phyloP scores from a whole-genome alignment of 2,329 filamentous ascomycete genomes.

The Cadophora sp. region DNA sequence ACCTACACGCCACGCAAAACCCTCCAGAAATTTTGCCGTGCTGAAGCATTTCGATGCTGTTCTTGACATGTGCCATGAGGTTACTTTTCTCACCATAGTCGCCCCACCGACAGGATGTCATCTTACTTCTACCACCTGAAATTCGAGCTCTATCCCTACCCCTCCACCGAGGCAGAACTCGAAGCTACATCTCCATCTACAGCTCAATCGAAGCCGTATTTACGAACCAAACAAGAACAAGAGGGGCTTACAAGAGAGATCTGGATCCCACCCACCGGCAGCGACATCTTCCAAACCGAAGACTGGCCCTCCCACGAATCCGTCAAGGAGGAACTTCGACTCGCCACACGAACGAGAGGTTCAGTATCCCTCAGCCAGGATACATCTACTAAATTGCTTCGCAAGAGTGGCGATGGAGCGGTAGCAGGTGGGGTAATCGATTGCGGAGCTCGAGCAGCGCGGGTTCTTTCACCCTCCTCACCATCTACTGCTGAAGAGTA shows the following conservation, averaged over 20 bases:
- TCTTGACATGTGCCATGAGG: background rate
- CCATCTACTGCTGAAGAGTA: slow-evolving; percentile 34
- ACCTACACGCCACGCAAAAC: slow-evolving; percentile 23
- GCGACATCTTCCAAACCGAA: slow-evolving; percentile 51
- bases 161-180: slow-evolving; percentile 38
- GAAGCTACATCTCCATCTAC: background rate
- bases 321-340: slow-evolving; percentile 10
- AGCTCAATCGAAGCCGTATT: background rate
- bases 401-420: background rate
- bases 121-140: slow-evolving; percentile 70
- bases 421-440: slow-evolving; percentile 14
- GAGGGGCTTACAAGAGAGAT: slow-evolving; percentile 38
- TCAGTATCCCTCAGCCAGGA: background rate
- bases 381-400: background rate
- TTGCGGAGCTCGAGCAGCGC: slow-evolving; percentile 19
- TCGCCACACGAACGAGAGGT: background rate
- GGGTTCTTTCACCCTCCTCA: background rate
- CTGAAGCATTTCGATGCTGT: background rate
- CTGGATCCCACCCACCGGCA: slow-evolving; percentile 58
- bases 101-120: slow-evolving; percentile 31
- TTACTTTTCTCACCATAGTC: background rate
- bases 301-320: slow-evolving; percentile 38
- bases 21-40: slow-evolving; percentile 24
- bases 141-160: slow-evolving; percentile 63
- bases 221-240: slow-evolving; percentile 21